Evolutionary conservation across 208 protist species (phyloP).

Genomic region (Leishmania tarentolae): DNA sequence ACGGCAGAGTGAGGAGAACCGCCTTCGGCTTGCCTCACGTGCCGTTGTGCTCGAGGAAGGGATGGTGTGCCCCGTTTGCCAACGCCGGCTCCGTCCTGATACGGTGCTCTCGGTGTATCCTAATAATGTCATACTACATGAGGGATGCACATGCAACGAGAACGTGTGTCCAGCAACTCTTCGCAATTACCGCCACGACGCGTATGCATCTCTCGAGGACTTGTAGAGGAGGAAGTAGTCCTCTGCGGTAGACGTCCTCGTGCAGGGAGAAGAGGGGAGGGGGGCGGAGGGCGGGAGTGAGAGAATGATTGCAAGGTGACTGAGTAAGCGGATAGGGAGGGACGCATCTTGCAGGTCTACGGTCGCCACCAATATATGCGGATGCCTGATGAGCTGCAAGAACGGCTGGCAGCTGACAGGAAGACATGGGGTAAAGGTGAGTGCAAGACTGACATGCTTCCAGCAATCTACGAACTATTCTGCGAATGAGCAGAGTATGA

Average conservation of each 20-base stretch:
- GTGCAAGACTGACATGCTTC: not conserved
- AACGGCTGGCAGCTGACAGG: not conserved
- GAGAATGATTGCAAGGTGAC: too few relatives aligned
- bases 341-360: not conserved
- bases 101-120: slow-evolving; percentile 69
- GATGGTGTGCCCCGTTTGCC: slow-evolving; percentile 63
- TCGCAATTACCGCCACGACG: slow-evolving; percentile 36
- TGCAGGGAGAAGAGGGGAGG: not conserved
- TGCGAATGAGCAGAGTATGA: not conserved
- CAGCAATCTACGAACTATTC: not conserved
- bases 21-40: slow-evolving; percentile 28
- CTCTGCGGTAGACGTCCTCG: not conserved
- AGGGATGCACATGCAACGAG: slow-evolving; percentile 57
- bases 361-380: not conserved
- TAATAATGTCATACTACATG: slow-evolving; percentile 66
- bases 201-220: slow-evolving; percentile 30
- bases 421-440: not conserved
- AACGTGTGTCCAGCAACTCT: slow-evolving; percentile 50
- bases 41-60: slow-evolving; percentile 29
- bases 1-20: slow-evolving; percentile 24
- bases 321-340: not conserved
- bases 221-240: not conserved
- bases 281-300: not conserved
- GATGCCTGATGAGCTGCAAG: not conserved
- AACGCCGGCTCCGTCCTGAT: slow-evolving; percentile 54